Base-by-base conservation (phyloP, 495 filamentous ascomycete species). In the Penicillium fimorum region DNA sequence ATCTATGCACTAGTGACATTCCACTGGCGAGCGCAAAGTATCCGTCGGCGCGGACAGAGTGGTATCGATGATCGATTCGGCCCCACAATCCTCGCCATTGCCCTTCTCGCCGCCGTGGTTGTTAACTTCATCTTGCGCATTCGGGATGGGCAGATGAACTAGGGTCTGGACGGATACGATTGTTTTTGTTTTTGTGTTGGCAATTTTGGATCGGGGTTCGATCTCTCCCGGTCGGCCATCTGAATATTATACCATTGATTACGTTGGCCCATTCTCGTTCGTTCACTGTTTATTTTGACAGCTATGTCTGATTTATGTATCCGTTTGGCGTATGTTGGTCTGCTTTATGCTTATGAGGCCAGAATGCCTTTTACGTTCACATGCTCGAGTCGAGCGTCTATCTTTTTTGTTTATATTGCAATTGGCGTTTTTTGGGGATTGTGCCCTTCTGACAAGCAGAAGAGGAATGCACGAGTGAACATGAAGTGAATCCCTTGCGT, bases 21-120 rank as follows among this genome's bases (percentile, higher is more conserved):
- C 73, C 95, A 97, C 68, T 99, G 94, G 94, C 78, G 94, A 40
- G 94, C 95, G 8, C 91, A 89, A 68, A 93, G 88, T 66, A 99
- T 99, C 64, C 79, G 94, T 52, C 80, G 87, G 76, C 79, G 93
- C 32, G 95, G 95, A 9, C 91, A 96, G 76, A 91, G 89, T 11
- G 94, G 93, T 24, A 97, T 97, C 69, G 95, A 99, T 63, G 94
- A 99, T 76, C 83, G 91, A 20, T 90, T 93, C 60, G 94, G 94
- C 5, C 94, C 94, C 9, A 96, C 91, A 2, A 82, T 97, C 33
- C 69, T 99, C 68, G 88, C 93, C 30, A 78, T 96, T 61, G 87
- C 90, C 17, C 72, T 98, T 55, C 72, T 96, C 53, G 81, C 88
- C 13, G 94, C 92, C 4, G 89, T 98, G 1, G 76, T 96, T 18